Evolutionary conservation across 1,284 basidiomycete genomes (phyloP).

Genomic region (Malassezia yamatoensis): DNA sequence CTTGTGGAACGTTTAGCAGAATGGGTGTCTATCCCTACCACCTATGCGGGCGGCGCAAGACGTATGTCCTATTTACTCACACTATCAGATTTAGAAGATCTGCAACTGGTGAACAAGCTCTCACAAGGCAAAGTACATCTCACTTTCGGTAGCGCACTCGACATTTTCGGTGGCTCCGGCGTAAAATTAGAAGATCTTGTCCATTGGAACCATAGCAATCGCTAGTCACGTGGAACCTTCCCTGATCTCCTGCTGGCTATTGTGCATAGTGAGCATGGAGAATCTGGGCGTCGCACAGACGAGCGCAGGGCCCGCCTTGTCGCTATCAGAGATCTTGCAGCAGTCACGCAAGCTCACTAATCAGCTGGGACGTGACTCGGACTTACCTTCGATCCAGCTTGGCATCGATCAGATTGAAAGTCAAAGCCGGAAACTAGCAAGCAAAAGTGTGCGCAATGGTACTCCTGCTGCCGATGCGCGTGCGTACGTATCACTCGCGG

Average conservation of each 20-base stretch:
- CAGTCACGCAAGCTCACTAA: constrained; percentile 44
- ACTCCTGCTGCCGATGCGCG: constrained; percentile 53
- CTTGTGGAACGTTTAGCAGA: constrained; percentile 81
- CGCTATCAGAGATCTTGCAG: constrained; percentile 39
- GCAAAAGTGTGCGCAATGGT: constrained; percentile 30
- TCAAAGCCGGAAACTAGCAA: constrained; percentile 52
- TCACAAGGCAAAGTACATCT: constrained; percentile 81
- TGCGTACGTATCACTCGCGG: constrained; percentile 7
- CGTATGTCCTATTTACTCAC: constrained; percentile 52
- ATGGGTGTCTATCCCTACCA: constrained; percentile 83
- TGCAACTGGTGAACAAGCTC: constrained; percentile 69
- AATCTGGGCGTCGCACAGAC: not conserved
- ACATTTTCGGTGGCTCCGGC: constrained; percentile 69
- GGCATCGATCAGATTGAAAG: constrained; percentile 84
- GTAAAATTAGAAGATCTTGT: constrained; percentile 66
- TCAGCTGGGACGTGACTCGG: constrained; percentile 50
- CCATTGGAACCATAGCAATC: constrained; percentile 41
- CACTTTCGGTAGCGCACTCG: constrained; percentile 79
- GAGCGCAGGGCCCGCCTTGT: constrained; percentile 13
- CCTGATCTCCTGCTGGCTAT: no score
- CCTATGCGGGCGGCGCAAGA: constrained; percentile 93
- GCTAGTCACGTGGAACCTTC: constrained; percentile 6
- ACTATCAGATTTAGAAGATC: constrained; percentile 64
- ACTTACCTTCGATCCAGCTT: constrained; percentile 72
- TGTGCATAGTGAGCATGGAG: not conserved